Percentiles rank a stretch among this genome's conserved stretches.
Conservation (phyloP, 495 filamentous ascomycete species). For the Podospora anserina region DNA sequence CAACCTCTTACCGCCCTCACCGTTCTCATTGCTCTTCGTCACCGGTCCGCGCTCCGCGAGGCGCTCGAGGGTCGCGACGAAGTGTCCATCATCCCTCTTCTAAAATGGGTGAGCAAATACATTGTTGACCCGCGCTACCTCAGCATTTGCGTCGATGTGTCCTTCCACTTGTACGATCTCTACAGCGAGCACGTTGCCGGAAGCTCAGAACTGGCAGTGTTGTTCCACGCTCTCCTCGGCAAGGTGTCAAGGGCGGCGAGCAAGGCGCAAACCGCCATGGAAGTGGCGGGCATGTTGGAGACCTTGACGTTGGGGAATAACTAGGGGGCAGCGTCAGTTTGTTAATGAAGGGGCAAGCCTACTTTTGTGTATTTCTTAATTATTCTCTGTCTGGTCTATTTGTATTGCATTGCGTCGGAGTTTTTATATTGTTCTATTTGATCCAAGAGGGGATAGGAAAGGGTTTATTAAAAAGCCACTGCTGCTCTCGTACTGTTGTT, state of each 20-base stretch:
- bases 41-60: conserved; percentile 80
- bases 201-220: conserved; percentile 65
- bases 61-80: conserved; percentile 84
- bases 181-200: conserved; percentile 79
- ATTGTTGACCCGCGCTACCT: conserved; percentile 78
- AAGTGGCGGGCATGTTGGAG: conserved; percentile 80
- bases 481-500: not conserved
- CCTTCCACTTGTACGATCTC: conserved; percentile 75
- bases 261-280: conserved; percentile 70
- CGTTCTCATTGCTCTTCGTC: conserved; percentile 74
- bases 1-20: conserved; percentile 64
- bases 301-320: conserved; percentile 54
- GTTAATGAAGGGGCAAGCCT: not conserved
- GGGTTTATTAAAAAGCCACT: not conserved
- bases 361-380: not conserved
- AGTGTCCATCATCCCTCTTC: conserved; percentile 70
- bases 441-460: not conserved
- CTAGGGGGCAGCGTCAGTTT: not conserved
- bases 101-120: conserved; percentile 77
- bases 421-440: not conserved
- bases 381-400: conserved; percentile 3
- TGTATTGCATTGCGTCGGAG: conserved; percentile 18
- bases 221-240: conserved; percentile 60
- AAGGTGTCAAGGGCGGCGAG: conserved; percentile 75
- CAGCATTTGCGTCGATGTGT: conserved; percentile 71